Evolutionary conservation across 495 filamentous ascomycete species (phyloP).

Genomic region (Elasticomyces elasticus): DNA sequence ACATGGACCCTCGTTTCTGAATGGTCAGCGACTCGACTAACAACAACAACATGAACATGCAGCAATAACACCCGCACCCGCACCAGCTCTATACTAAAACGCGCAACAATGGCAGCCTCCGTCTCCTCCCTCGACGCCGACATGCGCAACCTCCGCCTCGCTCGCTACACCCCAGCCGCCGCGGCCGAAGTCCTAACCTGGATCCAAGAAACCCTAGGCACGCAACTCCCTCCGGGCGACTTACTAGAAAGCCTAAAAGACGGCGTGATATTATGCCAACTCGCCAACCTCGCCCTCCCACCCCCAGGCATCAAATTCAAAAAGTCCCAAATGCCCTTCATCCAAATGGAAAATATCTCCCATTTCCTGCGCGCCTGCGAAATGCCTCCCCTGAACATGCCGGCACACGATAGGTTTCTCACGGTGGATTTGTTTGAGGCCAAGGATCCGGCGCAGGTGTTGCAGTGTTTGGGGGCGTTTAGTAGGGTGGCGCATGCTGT

Average conservation of each 20-base stretch:
- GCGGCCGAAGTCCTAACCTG: constrained; percentile 77
- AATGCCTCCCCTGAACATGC: constrained; percentile 70
- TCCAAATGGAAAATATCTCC: constrained; percentile 99
- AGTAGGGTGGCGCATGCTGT: constrained; percentile 74
- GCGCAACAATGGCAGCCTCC: constrained; percentile 67
- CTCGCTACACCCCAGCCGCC: constrained; percentile 87
- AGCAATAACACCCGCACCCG: background rate
- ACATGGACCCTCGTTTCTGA: no score
- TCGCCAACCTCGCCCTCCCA: constrained; percentile 72
- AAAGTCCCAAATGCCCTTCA: constrained; percentile 85
- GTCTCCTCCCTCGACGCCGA: constrained; percentile 92
- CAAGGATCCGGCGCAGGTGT: constrained; percentile 93
- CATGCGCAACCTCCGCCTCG: constrained; percentile 82
- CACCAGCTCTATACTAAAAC: background rate
- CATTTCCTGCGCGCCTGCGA: constrained; percentile 88
- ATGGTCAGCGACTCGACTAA: no score
- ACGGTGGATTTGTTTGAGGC: constrained; percentile 94
- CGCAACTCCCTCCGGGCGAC: constrained; percentile 59
- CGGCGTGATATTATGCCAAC: constrained; percentile 81
- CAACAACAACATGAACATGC: background rate
- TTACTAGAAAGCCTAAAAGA: constrained; percentile 79
- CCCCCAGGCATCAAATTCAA: constrained; percentile 72
- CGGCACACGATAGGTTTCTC: constrained; percentile 89
- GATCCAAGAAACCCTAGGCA: constrained; percentile 76
- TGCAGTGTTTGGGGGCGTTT: constrained; percentile 87